A percentile compares a stretch with the other conserved stretches of the same genome.
Evolutionary conservation across 106 monocot genomes (phyloP).

Genomic region (Platanthera zijinensis): DNA sequence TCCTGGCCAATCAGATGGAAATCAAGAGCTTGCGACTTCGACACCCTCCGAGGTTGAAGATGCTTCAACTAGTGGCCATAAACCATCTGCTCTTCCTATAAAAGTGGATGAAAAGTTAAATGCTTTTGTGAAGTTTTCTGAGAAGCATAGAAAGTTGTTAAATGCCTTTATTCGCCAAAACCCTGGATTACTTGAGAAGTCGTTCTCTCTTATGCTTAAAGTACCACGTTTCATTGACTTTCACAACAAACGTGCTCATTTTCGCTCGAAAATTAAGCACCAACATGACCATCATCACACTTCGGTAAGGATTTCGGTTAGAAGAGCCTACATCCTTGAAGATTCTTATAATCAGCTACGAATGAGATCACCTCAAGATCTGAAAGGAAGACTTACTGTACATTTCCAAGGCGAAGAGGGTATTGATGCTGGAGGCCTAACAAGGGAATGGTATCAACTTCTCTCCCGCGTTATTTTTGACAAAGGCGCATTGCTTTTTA

Average conservation of each 20-base stretch:
- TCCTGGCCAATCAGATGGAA: constrained; percentile 37
- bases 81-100: constrained; percentile 10
- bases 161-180: constrained; percentile 96
- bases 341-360: constrained; percentile 95
- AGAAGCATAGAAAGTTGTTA: constrained; percentile 77
- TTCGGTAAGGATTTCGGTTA: constrained; percentile 87
- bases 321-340: constrained; percentile 91
- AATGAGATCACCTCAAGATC: constrained; percentile 83
- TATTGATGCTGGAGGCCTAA: constrained; percentile 99
- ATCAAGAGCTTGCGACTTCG: constrained; percentile 32
- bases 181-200: constrained; percentile 91
- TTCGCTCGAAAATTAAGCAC: constrained; percentile 89
- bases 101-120: constrained; percentile 64
- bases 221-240: constrained; percentile 94
- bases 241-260: constrained; percentile 92
- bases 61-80: constrained; percentile 38
- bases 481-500: constrained; percentile 92
- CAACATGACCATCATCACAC: constrained; percentile 97
- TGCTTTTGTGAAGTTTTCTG: constrained; percentile 82
- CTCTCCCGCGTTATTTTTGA: constrained; percentile 95
- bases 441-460: constrained; percentile 92
- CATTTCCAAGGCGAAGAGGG: constrained; percentile 99
- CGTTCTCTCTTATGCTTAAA: constrained; percentile 91
- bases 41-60: constrained; percentile 50
- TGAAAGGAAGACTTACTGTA: constrained; percentile 88